phyloP scores from a whole-genome alignment of 352 stramenopile species.

The Pythium dissotocum region DNA sequence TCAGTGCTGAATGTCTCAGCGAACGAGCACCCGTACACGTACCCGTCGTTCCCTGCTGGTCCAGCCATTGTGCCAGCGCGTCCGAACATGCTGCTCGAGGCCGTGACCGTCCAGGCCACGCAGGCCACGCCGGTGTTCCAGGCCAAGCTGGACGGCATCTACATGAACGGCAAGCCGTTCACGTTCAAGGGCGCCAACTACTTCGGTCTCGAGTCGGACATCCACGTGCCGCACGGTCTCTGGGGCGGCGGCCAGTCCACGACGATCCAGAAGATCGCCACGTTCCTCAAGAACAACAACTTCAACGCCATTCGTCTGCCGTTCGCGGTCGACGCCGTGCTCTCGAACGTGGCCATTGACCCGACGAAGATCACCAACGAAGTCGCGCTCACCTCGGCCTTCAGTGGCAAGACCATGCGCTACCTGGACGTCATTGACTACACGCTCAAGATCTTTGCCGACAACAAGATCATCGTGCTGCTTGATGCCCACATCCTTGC shows the following conservation, averaged over 20 bases:
- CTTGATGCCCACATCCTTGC: slow-evolving; percentile 55
- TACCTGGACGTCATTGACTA: slow-evolving; percentile 64
- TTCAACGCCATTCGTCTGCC: slow-evolving; percentile 63
- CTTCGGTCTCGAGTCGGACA: slow-evolving; percentile 69
- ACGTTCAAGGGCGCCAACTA: slow-evolving; percentile 57
- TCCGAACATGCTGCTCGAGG: not conserved
- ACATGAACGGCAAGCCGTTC: slow-evolving; percentile 38
- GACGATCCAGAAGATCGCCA: slow-evolving; percentile 38
- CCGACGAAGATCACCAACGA: slow-evolving; percentile 49
- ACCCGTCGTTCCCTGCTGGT: not conserved
- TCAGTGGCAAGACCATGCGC: slow-evolving; percentile 32
- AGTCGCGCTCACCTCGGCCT: slow-evolving; percentile 13
- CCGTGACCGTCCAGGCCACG: slow-evolving; percentile 17
- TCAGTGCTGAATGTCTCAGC: not conserved
- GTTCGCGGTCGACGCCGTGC: slow-evolving; percentile 45
- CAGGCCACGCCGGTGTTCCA: slow-evolving; percentile 53
- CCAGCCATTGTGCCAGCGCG: not conserved
- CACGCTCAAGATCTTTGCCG: slow-evolving; percentile 33
- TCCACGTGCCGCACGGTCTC: slow-evolving; percentile 56
- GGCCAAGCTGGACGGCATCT: slow-evolving; percentile 35
- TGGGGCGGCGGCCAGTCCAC: slow-evolving; percentile 59
- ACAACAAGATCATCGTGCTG: slow-evolving; percentile 42
- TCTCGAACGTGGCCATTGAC: slow-evolving; percentile 38
- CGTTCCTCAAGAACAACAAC: slow-evolving; percentile 35
- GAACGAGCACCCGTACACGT: not conserved